These are phyloP conservation scores for Lodderomyces theae DNA, from an alignment of 1,139 yeast species.

Conservation along the genomic window DNA sequence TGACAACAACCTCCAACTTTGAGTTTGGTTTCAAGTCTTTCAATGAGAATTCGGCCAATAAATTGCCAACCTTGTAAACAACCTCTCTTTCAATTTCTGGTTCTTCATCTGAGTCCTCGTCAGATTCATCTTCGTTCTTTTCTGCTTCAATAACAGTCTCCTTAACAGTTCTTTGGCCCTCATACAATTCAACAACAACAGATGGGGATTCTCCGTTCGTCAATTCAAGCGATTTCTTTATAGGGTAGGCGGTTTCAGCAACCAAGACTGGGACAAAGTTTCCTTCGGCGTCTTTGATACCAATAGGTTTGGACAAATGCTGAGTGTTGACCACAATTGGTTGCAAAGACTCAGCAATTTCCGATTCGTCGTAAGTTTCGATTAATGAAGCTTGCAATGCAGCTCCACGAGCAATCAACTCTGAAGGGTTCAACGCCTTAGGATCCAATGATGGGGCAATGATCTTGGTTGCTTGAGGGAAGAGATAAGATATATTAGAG, in stretches of 20 bases:
- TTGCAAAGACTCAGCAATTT: constrained; percentile 78
- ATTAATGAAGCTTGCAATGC: constrained; percentile 94
- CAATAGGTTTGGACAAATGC: constrained; percentile 81
- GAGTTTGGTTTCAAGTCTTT: constrained; percentile 68
- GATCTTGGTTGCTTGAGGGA: constrained; percentile 77
- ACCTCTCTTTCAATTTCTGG: constrained; percentile 76
- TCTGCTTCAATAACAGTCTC: constrained; percentile 74
- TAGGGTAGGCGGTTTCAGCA: constrained; percentile 89
- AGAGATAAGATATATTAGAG: constrained; percentile 63
- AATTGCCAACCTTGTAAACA: constrained; percentile 69
- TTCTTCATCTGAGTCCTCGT: constrained; percentile 47
- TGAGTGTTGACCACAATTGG: constrained; percentile 88
- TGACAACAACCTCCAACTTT: constrained; percentile 74
- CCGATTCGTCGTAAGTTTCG: constrained; percentile 81
- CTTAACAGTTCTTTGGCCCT: constrained; percentile 78
- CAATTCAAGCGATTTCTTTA: constrained; percentile 70
- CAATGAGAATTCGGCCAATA: constrained; percentile 76
- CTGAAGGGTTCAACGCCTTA: constrained; percentile 85
- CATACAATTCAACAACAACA: constrained; percentile 65
- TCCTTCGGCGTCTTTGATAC: constrained; percentile 73
- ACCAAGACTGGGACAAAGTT: constrained; percentile 72
- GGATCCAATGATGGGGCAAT: constrained; percentile 75
- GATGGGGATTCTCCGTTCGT: constrained; percentile 60
- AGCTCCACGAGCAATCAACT: constrained; percentile 90
- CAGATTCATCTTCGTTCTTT: constrained; percentile 39